A percentile compares a stretch with the other conserved stretches of the same genome.
Conservation (phyloP, 139 green algal species). For the Edaphochlamys debaryana region DNA sequence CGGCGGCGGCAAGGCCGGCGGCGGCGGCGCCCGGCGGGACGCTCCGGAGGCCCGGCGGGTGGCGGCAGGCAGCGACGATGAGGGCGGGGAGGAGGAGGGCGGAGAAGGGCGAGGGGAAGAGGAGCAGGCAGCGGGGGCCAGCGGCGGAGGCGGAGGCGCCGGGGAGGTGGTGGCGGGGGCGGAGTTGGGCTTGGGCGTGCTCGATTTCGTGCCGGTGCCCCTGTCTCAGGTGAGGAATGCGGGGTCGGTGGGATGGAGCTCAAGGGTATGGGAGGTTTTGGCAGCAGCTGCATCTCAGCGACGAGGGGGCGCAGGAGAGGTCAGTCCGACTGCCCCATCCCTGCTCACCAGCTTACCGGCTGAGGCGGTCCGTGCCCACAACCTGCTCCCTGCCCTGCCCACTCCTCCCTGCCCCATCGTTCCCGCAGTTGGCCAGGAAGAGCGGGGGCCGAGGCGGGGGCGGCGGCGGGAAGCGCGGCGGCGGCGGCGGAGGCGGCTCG, state of each 20-base stretch:
- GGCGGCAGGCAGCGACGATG: not conserved
- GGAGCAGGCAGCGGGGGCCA: slow-evolving; percentile 6
- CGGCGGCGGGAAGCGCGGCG: not conserved
- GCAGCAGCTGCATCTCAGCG: no score
- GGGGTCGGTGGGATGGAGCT: not conserved
- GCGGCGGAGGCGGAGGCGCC: not conserved
- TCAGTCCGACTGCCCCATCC: no score
- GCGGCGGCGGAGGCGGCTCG: not conserved
- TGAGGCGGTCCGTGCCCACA: no score
- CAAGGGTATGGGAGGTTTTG: not conserved
- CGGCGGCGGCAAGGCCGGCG: not conserved
- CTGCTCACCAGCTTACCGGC: no score
- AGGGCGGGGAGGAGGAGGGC: not conserved
- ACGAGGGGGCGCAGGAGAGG: no score
- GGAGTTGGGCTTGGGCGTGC: slow-evolving; percentile 13
- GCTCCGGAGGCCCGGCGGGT: not conserved
- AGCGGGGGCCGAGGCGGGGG: not conserved
- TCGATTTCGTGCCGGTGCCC: slow-evolving; percentile 34
- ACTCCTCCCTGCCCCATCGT: no score
- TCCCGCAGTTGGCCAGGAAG: no score
- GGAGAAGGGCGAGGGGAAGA: not conserved
- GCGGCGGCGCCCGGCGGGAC: not conserved
- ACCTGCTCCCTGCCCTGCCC: no score
- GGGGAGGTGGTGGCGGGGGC: not conserved
- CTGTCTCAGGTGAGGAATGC: slow-evolving; percentile 11